phyloP scores from a whole-genome alignment of 495 filamentous ascomycete genomes.

The Pseudotulostoma volvatum region DNA sequence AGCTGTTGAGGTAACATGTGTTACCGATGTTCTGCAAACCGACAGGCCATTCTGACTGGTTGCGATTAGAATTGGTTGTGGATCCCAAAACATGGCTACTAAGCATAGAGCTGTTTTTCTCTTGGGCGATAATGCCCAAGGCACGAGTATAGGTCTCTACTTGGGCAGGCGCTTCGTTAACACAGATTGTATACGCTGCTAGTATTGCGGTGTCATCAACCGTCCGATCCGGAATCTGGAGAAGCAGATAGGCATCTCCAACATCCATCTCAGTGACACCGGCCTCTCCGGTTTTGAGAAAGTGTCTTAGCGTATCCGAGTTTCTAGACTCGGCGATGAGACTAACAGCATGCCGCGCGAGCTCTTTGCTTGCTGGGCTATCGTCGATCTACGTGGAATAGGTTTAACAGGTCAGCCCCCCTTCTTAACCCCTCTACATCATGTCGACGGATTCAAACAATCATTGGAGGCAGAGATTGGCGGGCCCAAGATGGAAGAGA shows the following conservation, averaged over 20 bases:
- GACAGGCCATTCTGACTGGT: conserved; percentile 45
- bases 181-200: conserved; percentile 32
- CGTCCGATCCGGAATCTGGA: conserved; percentile 38
- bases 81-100: conserved; percentile 20
- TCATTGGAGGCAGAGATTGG: too few species aligned
- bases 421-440: too few species aligned
- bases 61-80: conserved; percentile 16
- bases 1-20: conserved; percentile 94
- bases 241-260: conserved; percentile 37
- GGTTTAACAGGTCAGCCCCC: too few species aligned
- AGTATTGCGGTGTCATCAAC: conserved; percentile 34
- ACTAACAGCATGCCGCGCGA: conserved; percentile 36
- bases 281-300: conserved; percentile 37
- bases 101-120: conserved; percentile 28
- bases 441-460: too few species aligned
- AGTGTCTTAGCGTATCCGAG: conserved; percentile 36
- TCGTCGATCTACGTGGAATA: conserved; percentile 32
- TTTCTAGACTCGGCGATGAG: conserved; percentile 41
- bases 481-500: too few species aligned
- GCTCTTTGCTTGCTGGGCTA: conserved; percentile 28
- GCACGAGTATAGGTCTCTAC: conserved; percentile 31
- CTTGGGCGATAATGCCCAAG: conserved; percentile 32
- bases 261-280: conserved; percentile 39
- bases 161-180: conserved; percentile 33
- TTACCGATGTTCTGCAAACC: conserved; percentile 88